Conservation (phyloP, 805 yeast genomes). For the Schwanniomyces pseudopolymorphus region DNA sequence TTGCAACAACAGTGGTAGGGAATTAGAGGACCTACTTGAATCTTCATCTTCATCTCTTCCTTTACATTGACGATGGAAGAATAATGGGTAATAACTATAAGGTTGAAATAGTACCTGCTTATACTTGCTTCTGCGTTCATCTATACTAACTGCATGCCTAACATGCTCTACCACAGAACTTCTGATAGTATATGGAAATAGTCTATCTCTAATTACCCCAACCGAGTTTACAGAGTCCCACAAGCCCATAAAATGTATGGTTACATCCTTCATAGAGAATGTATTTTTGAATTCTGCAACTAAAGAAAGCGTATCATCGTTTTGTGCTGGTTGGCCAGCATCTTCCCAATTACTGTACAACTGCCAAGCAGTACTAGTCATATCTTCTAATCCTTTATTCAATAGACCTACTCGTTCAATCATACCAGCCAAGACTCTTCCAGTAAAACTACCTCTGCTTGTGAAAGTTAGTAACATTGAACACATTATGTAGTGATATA, state of each 20-base stretch:
- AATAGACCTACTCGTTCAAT: conserved; percentile 62
- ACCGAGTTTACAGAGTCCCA: conserved; percentile 72
- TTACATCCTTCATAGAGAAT: conserved; percentile 47
- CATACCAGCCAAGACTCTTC: conserved; percentile 66
- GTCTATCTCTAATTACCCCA: conserved; percentile 55
- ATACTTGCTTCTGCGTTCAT: conserved; percentile 64
- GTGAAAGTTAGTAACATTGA: conserved; percentile 5
- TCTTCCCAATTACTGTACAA: conserved; percentile 60
- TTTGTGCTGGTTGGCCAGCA: conserved; percentile 55
- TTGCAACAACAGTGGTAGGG: neutral
- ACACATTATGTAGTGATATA: neutral
- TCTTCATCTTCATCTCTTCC: conserved; percentile 2
- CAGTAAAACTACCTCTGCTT: conserved; percentile 63
- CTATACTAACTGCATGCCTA: conserved; percentile 66
- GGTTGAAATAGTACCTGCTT: conserved; percentile 56
- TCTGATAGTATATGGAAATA: conserved; percentile 58
- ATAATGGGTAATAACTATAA: conserved; percentile 32
- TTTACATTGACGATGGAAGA: conserved; percentile 12
- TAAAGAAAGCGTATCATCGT: conserved; percentile 43
- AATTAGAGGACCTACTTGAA: neutral
- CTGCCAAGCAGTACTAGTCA: conserved; percentile 62
- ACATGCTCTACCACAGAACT: conserved; percentile 54
- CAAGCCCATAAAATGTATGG: conserved; percentile 59
- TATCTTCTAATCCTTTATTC: conserved; percentile 52
- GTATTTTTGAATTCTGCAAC: conserved; percentile 55